phyloP scores from a whole-genome alignment of 257 asterid genomes.

The Linaria vulgaris region DNA sequence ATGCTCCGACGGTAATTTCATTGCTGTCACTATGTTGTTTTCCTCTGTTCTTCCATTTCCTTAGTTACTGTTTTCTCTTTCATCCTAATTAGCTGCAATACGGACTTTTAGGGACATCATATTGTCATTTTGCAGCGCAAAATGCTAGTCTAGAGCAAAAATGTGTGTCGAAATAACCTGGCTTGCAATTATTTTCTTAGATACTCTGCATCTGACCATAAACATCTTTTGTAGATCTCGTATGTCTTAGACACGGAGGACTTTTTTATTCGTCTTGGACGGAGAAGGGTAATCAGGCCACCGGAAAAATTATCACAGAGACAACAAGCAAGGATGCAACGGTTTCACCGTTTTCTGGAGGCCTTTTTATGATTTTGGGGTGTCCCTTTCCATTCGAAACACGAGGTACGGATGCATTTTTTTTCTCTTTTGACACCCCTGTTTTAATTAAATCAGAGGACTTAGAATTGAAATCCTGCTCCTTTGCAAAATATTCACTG shows the following conservation, averaged over 20 bases:
- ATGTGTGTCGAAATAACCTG: not conserved
- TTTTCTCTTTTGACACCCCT: not conserved
- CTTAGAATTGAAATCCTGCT: slow-evolving; percentile 16
- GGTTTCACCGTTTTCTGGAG: slow-evolving; percentile 50
- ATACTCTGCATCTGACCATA: slow-evolving; percentile 6
- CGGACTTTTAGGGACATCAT: not conserved
- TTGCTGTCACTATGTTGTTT: not conserved
- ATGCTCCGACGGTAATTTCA: not conserved
- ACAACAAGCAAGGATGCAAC: slow-evolving; percentile 46
- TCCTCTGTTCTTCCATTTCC: not conserved
- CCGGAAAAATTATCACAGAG: slow-evolving; percentile 31
- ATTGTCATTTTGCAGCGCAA: not conserved
- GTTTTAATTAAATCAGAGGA: not conserved
- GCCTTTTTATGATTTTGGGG: slow-evolving; percentile 31
- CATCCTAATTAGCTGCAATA: not conserved
- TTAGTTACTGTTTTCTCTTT: not conserved
- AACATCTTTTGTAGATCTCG: slow-evolving; percentile 58
- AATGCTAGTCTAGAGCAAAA: not conserved
- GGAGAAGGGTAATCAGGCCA: slow-evolving; percentile 38
- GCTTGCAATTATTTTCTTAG: not conserved
- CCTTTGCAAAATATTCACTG: slow-evolving; percentile 17
- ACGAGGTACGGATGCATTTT: slow-evolving; percentile 27
- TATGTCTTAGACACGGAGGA: slow-evolving; percentile 95
- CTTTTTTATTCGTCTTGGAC: slow-evolving; percentile 68
- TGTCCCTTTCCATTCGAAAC: slow-evolving; percentile 20